Percentiles rank a stretch among this genome's conserved stretches.
Conservation (phyloP, 2,329 filamentous ascomycete genomes). For the Cadophora sp. region DNA sequence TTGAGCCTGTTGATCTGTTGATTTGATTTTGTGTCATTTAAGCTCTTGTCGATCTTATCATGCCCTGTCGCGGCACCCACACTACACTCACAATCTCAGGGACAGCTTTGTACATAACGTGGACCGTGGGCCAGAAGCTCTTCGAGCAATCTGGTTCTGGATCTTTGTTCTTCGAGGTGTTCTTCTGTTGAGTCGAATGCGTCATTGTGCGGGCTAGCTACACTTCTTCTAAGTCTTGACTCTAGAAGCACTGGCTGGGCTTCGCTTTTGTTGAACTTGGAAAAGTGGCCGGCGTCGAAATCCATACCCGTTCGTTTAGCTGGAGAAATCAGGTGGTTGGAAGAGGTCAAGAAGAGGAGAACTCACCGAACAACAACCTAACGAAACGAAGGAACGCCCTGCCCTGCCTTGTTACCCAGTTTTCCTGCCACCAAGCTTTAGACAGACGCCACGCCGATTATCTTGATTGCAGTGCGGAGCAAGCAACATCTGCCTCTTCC, state of each 20-base stretch:
- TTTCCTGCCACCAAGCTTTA: conserved; percentile 12
- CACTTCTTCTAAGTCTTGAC: not conserved
- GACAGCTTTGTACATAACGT: conserved; percentile 5
- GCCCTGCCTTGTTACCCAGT: not conserved
- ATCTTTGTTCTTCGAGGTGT: not conserved
- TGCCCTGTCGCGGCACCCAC: not conserved
- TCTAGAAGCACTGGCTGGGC: not conserved
- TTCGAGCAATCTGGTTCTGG: not conserved
- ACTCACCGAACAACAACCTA: conserved; percentile 7
- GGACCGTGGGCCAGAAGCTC: not conserved
- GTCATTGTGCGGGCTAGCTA: not conserved
- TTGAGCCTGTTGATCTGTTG: not conserved
- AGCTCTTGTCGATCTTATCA: conserved; percentile 15
- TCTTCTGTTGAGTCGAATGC: not conserved
- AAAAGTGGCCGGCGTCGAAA: conserved; percentile 2
- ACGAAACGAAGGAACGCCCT: conserved; percentile 1
- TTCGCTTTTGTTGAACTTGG: not conserved
- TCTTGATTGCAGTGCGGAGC: conserved; percentile 4
- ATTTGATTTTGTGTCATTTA: conserved; percentile 1
- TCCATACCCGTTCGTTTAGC: not conserved
- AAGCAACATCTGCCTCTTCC: not conserved
- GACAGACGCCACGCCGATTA: conserved; percentile 13
- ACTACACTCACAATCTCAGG: not conserved
- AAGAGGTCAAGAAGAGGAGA: conserved; percentile 4
- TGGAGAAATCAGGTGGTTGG: not conserved